Base-by-base conservation (phyloP, 768 basidiomycete genomes). In the Kwoniella dejecticola region DNA sequence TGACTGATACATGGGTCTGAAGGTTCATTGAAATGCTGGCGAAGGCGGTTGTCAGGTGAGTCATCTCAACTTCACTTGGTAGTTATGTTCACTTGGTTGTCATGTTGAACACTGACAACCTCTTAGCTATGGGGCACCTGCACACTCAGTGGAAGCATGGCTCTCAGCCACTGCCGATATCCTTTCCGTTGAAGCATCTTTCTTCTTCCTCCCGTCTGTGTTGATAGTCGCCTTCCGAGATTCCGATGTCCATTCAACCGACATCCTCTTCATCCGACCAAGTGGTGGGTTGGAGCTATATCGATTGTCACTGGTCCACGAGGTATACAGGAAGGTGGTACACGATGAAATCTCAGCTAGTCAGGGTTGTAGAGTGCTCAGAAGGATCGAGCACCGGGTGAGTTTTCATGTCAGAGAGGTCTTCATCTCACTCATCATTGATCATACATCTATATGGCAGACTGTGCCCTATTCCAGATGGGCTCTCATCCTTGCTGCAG, bases 1-100 rank as follows among this genome's bases (percentile, higher is more conserved):
- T 26, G 40, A 54, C 49, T 4, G 36, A 8, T 38, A 38, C 10
- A 13, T 42, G 41, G 11, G 54, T 33, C 17, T 45, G 12, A 53
- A 67, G 67, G 30, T 74, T 74, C 57, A 71, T 74, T 24, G 72
- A 71, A 48, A 65, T 68, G 56, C 64, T 74, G 3, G 72, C 72
- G 23, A 74, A 71, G 52, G 62, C 69, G 11, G 54, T 74, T 27
- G 60, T 74, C 52, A 71, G 66, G 72, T 74, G 44, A 66, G 72
- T 67, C 12, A 13, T n/a, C n/a, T n/a, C n/a, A n/a, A n/a, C n/a
- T n/a, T n/a, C n/a, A n/a, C n/a, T n/a, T n/a, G n/a, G n/a, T n/a
- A n/a, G n/a, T n/a, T n/a, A n/a, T n/a, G n/a, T n/a, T n/a, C n/a
- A n/a, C n/a, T n/a, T n/a, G n/a, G n/a, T n/a, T n/a, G n/a, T n/a